Base-by-base conservation (phyloP, 495 filamentous ascomycete species). In the Neurospora sp. region DNA sequence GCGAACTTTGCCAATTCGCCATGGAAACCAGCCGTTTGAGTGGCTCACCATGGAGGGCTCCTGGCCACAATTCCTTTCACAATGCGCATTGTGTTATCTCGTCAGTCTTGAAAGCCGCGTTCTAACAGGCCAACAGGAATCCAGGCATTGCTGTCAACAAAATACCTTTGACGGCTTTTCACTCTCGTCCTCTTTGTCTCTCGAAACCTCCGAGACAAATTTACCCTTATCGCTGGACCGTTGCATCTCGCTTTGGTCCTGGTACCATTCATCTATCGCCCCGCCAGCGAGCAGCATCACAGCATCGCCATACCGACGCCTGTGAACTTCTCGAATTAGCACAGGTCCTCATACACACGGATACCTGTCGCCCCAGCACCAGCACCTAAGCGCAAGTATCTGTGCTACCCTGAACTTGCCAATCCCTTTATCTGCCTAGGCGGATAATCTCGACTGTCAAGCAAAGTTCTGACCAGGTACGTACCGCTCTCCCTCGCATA, bases 211-310 rank as follows among this genome's bases (percentile, higher is more conserved):
- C 45, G 42, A 75, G 75, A 76, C 73, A 73, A 2, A 7, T 8
- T 37, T 17, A 37, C 27, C 40, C 75, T 76, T 75, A 75, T 75
- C 75, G 75, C 70, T 61, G 27, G 53, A 61, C 53, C 38, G 75
- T 72, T 70, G 48, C 71, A 72, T 76, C 65, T 70, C 39, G 44
- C 44, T 68, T 73, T 74, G 45, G 69, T 59, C 69, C 22, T 73
- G 14, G 31, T 68, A 69, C 9, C 38, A 35, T 41, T n/a, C 20
- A 45, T 20, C 70, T 70, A 17, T 42, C 7, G 59, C 72, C 72
- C 69, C 72, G 72, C 72, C 42, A 41, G 27, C 53, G 12, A 61
- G 53, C 53, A 61, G 27, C 53, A 61, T 61, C 53, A 61, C 53
- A 61, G 53, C 45, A 22, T 53, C 45, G 20, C 45, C 20, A 22